Percentiles rank a stretch among this genome's conserved stretches.
Conservation (phyloP, 805 yeast genomes). For the Diddensiella transvaalensis region DNA sequence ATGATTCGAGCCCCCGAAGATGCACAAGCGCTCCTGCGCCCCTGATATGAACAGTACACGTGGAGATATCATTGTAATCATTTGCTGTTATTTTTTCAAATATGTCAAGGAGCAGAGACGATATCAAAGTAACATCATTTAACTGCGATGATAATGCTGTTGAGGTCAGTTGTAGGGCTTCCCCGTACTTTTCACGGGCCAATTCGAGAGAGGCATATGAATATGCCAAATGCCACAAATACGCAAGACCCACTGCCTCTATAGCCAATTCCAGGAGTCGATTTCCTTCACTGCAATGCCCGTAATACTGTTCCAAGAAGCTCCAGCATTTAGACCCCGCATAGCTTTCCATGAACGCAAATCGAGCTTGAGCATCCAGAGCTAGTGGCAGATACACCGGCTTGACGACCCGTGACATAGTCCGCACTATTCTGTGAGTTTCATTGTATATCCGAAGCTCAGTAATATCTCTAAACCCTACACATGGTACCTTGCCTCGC, state of each 20-base stretch:
- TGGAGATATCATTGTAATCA: background rate
- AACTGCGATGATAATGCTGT: background rate
- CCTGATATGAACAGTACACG: background rate
- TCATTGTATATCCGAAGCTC: background rate
- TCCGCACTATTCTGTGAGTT: background rate
- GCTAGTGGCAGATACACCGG: background rate
- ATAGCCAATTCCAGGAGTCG: background rate
- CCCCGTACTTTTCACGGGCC: background rate
- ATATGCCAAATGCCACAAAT: background rate
- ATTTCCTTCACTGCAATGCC: background rate
- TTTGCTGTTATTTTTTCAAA: conserved; percentile 1
- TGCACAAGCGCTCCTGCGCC: background rate
- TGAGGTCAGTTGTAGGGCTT: background rate
- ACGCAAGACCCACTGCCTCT: conserved; percentile 1
- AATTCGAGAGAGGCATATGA: background rate
- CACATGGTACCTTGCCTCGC: background rate
- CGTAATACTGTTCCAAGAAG: background rate
- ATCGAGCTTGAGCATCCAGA: background rate
- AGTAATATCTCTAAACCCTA: background rate
- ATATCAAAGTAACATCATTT: background rate
- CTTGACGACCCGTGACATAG: background rate
- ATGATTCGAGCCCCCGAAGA: background rate
- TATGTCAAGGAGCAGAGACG: background rate
- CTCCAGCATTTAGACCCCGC: conserved; percentile 1
- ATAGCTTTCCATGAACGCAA: background rate